Evolutionary conservation across 2,329 filamentous ascomycete species (phyloP).

Genomic region (Sporothrix schenckii): DNA sequence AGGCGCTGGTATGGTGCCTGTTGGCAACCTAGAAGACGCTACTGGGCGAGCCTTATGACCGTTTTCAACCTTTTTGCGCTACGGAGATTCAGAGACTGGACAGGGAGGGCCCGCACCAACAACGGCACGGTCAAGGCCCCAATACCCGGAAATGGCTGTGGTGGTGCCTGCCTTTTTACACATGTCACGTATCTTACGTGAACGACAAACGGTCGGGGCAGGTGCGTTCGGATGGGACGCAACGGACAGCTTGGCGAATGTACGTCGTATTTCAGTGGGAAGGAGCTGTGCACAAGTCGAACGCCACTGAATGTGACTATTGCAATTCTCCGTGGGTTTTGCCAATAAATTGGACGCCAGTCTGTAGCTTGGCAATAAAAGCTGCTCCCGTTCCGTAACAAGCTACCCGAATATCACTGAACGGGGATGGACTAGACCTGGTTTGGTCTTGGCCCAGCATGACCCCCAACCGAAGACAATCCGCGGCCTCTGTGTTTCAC

Average conservation of each 20-base stretch:
- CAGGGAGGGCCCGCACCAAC: neutral
- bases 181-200: neutral
- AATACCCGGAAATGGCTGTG: neutral
- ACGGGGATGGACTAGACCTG: neutral
- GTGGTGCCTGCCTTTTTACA: slow-evolving; percentile 8
- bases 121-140: neutral
- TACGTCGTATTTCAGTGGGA: too few species aligned
- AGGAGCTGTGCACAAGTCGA: neutral
- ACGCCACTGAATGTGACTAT: slow-evolving; percentile 13
- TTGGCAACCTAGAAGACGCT: neutral
- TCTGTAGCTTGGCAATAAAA: neutral
- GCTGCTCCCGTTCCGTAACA: neutral
- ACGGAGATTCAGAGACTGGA: neutral
- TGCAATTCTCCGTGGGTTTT: neutral
- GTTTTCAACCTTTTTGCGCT: neutral
- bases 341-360: slow-evolving; percentile 17
- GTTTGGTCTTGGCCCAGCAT: neutral
- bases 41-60: neutral
- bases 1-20: slow-evolving; percentile 1
- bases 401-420: neutral
- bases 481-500: too few species aligned
- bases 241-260: neutral
- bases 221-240: neutral
- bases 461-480: neutral
- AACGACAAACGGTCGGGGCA: neutral